A percentile compares a stretch with the other conserved stretches of the same genome.
Conservation (phyloP, 179 eudicot species). For the Nepenthes alata region DNA sequence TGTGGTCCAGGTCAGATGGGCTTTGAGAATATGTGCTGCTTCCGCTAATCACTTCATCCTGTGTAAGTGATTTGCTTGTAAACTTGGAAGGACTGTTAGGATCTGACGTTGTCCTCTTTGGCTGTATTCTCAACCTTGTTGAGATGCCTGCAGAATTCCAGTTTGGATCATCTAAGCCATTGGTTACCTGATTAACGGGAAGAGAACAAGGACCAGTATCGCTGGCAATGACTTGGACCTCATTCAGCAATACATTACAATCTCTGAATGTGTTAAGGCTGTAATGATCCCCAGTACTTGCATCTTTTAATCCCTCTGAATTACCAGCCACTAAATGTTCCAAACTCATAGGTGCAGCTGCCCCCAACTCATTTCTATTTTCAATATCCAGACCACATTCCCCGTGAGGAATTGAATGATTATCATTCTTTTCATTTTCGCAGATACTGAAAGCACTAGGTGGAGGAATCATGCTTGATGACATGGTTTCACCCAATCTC, state of each 20-base stretch:
- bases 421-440: conserved; percentile 13
- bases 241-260: conserved; percentile 19
- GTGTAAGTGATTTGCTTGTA: conserved; percentile 7
- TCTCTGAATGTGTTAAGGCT: conserved; percentile 12
- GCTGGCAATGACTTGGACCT: conserved; percentile 13
- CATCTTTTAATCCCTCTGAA: conserved; percentile 9
- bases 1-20: conserved; percentile 14
- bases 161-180: conserved; percentile 14
- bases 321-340: conserved; percentile 10
- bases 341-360: conserved; percentile 11
- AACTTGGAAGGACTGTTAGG: conserved; percentile 12
- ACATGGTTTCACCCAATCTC: conserved; percentile 27
- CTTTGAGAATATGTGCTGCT: conserved; percentile 14
- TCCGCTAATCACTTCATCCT: conserved; percentile 20
- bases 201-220: conserved; percentile 15
- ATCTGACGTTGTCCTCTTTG: conserved; percentile 11
- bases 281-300: conserved; percentile 9
- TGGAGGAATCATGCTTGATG: conserved; percentile 19
- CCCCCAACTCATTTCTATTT: conserved; percentile 15
- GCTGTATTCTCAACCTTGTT: conserved; percentile 19
- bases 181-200: conserved; percentile 13
- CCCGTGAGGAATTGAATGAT: conserved; percentile 12
- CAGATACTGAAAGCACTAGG: conserved; percentile 18
- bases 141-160: conserved; percentile 20
- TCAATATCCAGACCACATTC: conserved; percentile 9